These are phyloP conservation scores for Blepharisma undulans DNA, from an alignment of 169 alveolate genomes.

Conservation along the genomic window DNA sequence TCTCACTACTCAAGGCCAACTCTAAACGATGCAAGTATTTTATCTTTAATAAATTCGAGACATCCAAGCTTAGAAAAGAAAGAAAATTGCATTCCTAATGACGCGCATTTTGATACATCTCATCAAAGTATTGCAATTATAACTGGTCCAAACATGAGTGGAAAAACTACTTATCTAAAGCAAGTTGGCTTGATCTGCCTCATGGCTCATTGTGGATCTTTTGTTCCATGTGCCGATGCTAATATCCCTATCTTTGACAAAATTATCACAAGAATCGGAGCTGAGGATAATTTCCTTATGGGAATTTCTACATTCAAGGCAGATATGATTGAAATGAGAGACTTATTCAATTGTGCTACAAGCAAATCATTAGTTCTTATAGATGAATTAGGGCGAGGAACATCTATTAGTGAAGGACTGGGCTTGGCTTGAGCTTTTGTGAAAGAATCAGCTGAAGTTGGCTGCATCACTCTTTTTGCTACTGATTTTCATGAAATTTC, in stretches of 20 bases:
- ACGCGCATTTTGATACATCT: slow-evolving; percentile 76
- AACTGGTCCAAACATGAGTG: slow-evolving; percentile 99
- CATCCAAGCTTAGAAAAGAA: slow-evolving; percentile 81
- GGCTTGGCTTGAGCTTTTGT: slow-evolving; percentile 98
- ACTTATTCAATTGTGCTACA: slow-evolving; percentile 93
- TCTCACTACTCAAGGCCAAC: slow-evolving; percentile 90
- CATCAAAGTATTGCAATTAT: slow-evolving; percentile 88
- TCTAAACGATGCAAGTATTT: slow-evolving; percentile 55
- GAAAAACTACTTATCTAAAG: slow-evolving; percentile 95
- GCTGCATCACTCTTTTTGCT: slow-evolving; percentile 95
- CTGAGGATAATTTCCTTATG: slow-evolving; percentile 92
- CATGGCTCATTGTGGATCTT: slow-evolving; percentile 94
- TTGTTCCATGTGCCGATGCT: slow-evolving; percentile 92
- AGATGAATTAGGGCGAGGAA: slow-evolving; percentile 98
- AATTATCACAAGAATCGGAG: slow-evolving; percentile 96
- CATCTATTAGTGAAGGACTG: slow-evolving; percentile 96
- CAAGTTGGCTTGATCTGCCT: slow-evolving; percentile 88
- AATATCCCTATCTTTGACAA: slow-evolving; percentile 90
- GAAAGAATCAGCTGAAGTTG: slow-evolving; percentile 87
- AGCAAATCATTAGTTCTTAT: slow-evolving; percentile 90
- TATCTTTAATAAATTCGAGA: slow-evolving; percentile 61
- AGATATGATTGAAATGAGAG: slow-evolving; percentile 96
- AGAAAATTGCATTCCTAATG: slow-evolving; percentile 84
- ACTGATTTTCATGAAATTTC: slow-evolving; percentile 98
- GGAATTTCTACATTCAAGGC: slow-evolving; percentile 97